Conservation (phyloP, 805 yeast species). For the Grigorovia jiainica region DNA sequence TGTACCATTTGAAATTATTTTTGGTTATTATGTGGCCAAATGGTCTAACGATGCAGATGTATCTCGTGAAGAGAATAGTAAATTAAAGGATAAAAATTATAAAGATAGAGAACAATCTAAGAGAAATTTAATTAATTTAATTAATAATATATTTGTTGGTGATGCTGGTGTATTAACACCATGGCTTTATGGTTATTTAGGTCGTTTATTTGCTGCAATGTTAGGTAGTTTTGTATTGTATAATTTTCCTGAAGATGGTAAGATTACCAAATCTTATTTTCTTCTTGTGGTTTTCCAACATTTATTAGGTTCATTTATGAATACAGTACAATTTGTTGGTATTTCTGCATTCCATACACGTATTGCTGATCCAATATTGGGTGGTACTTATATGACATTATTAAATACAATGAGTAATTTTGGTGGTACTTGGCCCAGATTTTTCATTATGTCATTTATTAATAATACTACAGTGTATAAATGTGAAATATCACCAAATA, state of each 20-base stretch:
- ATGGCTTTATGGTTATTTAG: constrained; percentile 82
- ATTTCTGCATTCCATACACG: constrained; percentile 91
- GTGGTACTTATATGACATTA: constrained; percentile 97
- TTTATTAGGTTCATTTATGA: constrained; percentile 79
- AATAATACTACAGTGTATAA: constrained; percentile 63
- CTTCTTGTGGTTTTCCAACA: constrained; percentile 73
- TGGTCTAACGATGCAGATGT: constrained; percentile 64
- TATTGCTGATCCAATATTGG: constrained; percentile 90
- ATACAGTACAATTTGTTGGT: constrained; percentile 90
- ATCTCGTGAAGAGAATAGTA: background rate
- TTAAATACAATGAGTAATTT: constrained; percentile 83
- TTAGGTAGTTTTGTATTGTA: constrained; percentile 67
- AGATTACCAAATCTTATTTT: constrained; percentile 45
- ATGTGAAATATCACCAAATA: constrained; percentile 36
- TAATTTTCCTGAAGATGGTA: constrained; percentile 53
- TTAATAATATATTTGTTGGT: constrained; percentile 19
- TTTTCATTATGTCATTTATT: constrained; percentile 69
- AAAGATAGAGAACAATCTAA: constrained; percentile 3
- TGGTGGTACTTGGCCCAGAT: constrained; percentile 97
- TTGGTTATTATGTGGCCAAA: constrained; percentile 92
- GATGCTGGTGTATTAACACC: constrained; percentile 61
- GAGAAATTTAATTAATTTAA: background rate
- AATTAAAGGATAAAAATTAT: constrained; percentile 4
- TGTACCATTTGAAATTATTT: constrained; percentile 90
- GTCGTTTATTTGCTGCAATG: constrained; percentile 66